Evolutionary conservation across 495 filamentous ascomycete species (phyloP), one percentile per base, ranked within the genome.

Genomic region (Hypoxylon subgilvum): DNA sequence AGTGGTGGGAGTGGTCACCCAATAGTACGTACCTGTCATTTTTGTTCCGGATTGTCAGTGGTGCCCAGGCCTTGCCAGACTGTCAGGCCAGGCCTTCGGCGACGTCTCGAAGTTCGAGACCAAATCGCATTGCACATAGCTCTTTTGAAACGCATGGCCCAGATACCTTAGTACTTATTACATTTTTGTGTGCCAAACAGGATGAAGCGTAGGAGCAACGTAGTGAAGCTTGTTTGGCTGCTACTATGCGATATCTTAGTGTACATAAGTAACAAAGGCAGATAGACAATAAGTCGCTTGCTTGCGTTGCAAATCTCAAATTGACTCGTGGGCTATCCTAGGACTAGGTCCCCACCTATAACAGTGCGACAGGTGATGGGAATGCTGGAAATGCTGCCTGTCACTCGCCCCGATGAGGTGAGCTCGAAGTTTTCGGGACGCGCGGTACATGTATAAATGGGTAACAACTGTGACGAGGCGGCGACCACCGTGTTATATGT

Each of bases 311-410:
- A 53, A 47, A 58, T 49, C 61, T 58, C 54, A 49, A 54, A 64
- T 49, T 49, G 61, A 64, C 61, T 64, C 61, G 61, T 44, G 61
- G 44, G 43, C 61, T 44, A 64, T 64, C 54, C 58, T 58, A 49
- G 34, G 34, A 49, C 53, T 17, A 57, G 48, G 44, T 57, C 54
- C 61, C 61, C 53, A 57, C 61, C 61, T 39, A 53, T 57, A 53
- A 54, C 58, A 36, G 54, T 64, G 54, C 61, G 61, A 64, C 61
- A 58, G 49, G 61, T 64, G 61, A 64, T 58, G 51, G 61, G 61
- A 58, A 64, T 64, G 61, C 54, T 58, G 51, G 61, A 54, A 58
- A 64, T 64, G 61, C 54, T 64, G 61, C 54, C 54, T 64, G 61
- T 64, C 61, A 58, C 54, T 50, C 22, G 49, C 54, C 54, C 61